Conservation (phyloP, 1,284 basidiomycete species). For the Ganoderma lucidum region DNA sequence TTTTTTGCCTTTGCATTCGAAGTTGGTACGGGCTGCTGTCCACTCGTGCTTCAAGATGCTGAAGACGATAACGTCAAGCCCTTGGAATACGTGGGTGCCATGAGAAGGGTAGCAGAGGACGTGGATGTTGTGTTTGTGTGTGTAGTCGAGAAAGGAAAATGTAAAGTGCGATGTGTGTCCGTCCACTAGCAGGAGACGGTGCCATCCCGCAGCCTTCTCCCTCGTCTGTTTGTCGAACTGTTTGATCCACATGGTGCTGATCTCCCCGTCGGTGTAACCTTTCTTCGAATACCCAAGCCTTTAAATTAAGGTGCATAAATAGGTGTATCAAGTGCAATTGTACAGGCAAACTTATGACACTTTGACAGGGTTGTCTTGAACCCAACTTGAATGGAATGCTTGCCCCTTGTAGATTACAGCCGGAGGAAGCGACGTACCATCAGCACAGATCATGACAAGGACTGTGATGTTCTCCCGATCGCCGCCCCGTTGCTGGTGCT, state of each 20-base stretch:
- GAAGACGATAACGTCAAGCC: neutral
- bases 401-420: slow-evolving; percentile 50
- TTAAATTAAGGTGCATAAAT: slow-evolving; percentile 4
- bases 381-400: slow-evolving; percentile 44
- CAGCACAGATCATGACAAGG: slow-evolving; percentile 47
- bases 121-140: neutral
- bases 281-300: neutral
- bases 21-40: neutral
- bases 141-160: neutral
- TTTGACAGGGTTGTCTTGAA: slow-evolving; percentile 47
- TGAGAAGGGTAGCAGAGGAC: neutral
- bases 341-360: slow-evolving; percentile 41
- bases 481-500: slow-evolving; percentile 44
- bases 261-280: neutral
- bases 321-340: too few relatives aligned
- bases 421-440: slow-evolving; percentile 39
- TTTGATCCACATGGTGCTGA: neutral
- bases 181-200: neutral
- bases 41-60: neutral
- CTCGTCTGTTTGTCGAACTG: neutral
- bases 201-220: neutral
- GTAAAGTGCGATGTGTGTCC: neutral
- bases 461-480: slow-evolving; percentile 49
- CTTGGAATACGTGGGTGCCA: neutral
- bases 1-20: neutral